These are phyloP conservation scores for Fusarium penzigii DNA, from an alignment of 2,329 filamentous ascomycete species.

Conservation along the genomic window DNA sequence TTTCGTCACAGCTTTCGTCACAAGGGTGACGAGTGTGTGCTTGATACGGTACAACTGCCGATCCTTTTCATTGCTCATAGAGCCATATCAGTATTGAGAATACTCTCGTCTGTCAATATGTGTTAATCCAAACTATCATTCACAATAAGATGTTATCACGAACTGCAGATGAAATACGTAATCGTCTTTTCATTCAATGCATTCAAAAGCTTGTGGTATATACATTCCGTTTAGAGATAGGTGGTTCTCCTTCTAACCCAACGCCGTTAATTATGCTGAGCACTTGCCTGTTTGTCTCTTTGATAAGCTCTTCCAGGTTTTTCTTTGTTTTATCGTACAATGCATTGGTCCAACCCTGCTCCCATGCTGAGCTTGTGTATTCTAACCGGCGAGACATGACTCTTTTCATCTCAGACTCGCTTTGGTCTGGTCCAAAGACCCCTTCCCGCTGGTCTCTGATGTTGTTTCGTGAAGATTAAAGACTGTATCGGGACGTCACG, in stretches of 20 bases:
- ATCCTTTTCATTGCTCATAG: no score
- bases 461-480: constrained; percentile 14
- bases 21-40: no score
- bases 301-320: constrained; percentile 12
- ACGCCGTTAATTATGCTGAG: constrained; percentile 29
- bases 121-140: background rate
- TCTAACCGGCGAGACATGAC: no score
- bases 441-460: constrained; percentile 13
- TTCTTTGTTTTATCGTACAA: constrained; percentile 16
- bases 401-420: no score
- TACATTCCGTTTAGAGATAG: constrained; percentile 11
- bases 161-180: no score
- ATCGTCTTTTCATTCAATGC: constrained; percentile 1
- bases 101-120: background rate
- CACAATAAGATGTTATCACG: background rate
- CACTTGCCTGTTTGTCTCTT: constrained; percentile 2
- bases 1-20: background rate
- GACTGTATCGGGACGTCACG: no score
- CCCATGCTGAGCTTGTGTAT: no score
- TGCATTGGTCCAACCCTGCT: background rate
- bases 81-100: no score
- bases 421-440: no score
- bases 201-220: constrained; percentile 14
- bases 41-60: no score
- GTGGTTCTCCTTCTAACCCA: constrained; percentile 26